Evolutionary conservation across 192 early-diverging fungal species (phyloP), one percentile per base, ranked within the genome.

Genomic region (Backusella liffmaniae): DNA sequence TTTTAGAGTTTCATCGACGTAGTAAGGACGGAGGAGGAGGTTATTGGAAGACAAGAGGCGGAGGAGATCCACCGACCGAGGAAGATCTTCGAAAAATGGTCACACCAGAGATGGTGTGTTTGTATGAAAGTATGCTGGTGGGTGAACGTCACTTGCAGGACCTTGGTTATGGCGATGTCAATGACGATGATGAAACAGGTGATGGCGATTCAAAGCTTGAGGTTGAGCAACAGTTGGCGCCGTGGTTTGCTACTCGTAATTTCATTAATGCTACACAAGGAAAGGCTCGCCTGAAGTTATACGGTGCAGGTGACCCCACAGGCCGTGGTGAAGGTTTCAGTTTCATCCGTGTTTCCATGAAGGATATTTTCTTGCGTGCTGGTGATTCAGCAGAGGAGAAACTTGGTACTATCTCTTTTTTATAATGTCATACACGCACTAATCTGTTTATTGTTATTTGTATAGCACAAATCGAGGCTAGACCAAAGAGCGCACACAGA

Each of bases 261-360:
- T 98, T 99, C 83, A 91, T 97, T 53, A 94, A 93, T 75, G 95
- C 96, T 2, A 94, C 91, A 23, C 92, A 92, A 77, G 94, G 94
- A 59, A 99, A 99, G 80, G 95, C 94, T 12, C 96, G 97, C 96
- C 84, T 98, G 65, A 92, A 97, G 84, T 88, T 99, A 10, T 93
- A 94, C 77, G 98, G 98, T 21, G 92, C 92, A n/a, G 98, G 96
- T 68, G 98, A 99, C 83, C 98, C 98, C 6, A 97, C 97, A 0
- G 98, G 96, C 12, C 83, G 88, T 53, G 96, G 95, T 62, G 97
- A 98, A 76, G 98, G 96, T 9, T 98, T 99, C 77, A 98, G 97
- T 87, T 99, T 97, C 83, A 95, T 99, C 75, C 91, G 96, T 34
- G 94, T 94, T 26, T 94, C 93, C 15, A 98, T 98, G 96, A 98